Evolutionary conservation across 345 rosid species (phyloP), one percentile per base, ranked within the genome.

Genomic region (Rhodamnia rubescens): DNA sequence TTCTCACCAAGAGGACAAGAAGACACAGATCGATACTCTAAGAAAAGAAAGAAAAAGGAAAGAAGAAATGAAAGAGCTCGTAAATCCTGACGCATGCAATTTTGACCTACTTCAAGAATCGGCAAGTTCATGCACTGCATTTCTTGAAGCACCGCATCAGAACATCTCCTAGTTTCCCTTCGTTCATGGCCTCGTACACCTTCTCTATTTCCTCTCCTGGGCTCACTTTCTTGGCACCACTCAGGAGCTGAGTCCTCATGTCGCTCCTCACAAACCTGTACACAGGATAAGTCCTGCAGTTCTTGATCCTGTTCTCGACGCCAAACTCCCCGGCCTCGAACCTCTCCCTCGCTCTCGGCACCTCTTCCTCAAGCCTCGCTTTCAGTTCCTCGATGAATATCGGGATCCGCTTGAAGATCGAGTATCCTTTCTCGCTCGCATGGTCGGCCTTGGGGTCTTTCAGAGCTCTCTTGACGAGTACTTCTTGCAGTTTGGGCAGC

Each of bases 171-270:
- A 91, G 21, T 54, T 88, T 92, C 18, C 90, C 92, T 82, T 88
- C 89, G 40, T 89, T 64, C 47, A 92, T 89, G 69, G 90, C 92
- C 53, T 89, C 89, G 47, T 85, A 85, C 56, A 92, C 91, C 85
- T 90, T 92, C 90, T 90, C 92, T 61, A 90, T 89, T 55, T 90
- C 91, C 85, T 92, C 93, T 42, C 92, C 93, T n/a, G 92, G 93
- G 80, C 93, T 90, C 83, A 87, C 87, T 78, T 88, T 89, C 88
- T 90, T 92, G 32, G 86, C 91, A 47, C 92, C 93, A 59, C 86
- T 89, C 29, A 92, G 91, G 55, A 90, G 89, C 87, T 89, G 88
- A 11, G 92, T 90, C 58, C 90, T 90, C 24, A 86, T 86, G 81
- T 92, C 90, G 53, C 9, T 59, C 86, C 93, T 89, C 86, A 92